Conservation (phyloP, 83 land plant species). For the Thuja plicata region DNA sequence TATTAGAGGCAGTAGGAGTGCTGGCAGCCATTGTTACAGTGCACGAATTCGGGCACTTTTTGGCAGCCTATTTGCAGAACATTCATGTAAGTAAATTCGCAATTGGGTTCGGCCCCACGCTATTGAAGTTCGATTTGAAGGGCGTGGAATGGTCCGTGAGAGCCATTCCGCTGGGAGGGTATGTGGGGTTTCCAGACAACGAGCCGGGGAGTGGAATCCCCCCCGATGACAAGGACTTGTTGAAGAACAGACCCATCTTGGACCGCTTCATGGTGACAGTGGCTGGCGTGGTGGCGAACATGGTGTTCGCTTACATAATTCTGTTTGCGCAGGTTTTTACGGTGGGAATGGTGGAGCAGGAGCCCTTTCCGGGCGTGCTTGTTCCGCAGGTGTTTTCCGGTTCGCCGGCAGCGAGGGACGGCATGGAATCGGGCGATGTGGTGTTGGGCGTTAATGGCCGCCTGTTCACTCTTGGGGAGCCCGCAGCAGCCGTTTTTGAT, state of each 20-base stretch:
- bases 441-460: constrained; percentile 56
- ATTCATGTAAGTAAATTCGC: constrained; percentile 93
- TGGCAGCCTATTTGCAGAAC: constrained; percentile 88
- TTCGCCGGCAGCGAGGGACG: constrained; percentile 84
- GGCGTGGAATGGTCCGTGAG: constrained; percentile 90
- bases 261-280: constrained; percentile 84
- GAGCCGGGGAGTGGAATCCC: constrained; percentile 80
- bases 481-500: constrained; percentile 58
- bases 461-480: constrained; percentile 33
- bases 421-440: constrained; percentile 75
- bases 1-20: constrained; percentile 75
- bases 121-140: constrained; percentile 50
- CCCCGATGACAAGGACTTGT: constrained; percentile 75
- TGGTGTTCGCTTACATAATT: constrained; percentile 77
- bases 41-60: constrained; percentile 92
- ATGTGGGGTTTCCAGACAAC: constrained; percentile 94
- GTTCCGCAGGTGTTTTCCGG: constrained; percentile 71
- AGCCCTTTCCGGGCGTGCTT: constrained; percentile 72
- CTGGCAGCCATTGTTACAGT: constrained; percentile 84
- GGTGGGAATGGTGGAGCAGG: constrained; percentile 79
- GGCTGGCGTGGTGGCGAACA: constrained; percentile 93
- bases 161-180: constrained; percentile 94
- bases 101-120: constrained; percentile 91
- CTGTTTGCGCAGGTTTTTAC: constrained; percentile 75
- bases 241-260: constrained; percentile 75